Evolutionary conservation across 1,284 basidiomycete genomes (phyloP), one percentile per base, ranked within the genome.

Genomic region (Ganoderma lingzhi): DNA sequence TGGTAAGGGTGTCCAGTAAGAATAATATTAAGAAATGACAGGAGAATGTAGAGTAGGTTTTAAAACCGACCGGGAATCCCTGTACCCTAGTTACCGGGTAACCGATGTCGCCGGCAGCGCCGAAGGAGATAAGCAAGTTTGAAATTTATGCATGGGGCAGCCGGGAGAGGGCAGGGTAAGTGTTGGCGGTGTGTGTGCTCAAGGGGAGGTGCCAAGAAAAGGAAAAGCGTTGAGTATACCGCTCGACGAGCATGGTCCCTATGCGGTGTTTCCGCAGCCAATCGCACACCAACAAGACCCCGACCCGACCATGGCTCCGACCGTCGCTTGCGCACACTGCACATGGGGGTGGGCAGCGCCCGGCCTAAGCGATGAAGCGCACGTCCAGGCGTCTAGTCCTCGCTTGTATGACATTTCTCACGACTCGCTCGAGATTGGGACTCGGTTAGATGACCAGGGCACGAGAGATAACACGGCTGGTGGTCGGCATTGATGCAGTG

Each of bases 31-130:
- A 23, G 23, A 23, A 23, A 23, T 60, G 62, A 58, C 60, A 63
- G 41, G 9, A 65, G 19, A n/a, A 19, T 53, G 64, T 35, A 56
- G 28, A 45, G 61, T 44, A 48, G 35, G 63, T 23, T 32, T 15
- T 58, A 35, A 53, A 30, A 67, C 35, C 10, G 32, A 41, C 59
- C n/a, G 55, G 42, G n/a, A 10, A 10, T 66, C 58, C 44, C 45
- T 53, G 35, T 60, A 62, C 37, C 67, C 60, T 70, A 64, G 66
- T 66, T 70, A 73, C 72, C 72, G 68, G 70, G 28, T 63, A 59
- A 37, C 70, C 72, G 72, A 68, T 32, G 30, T 69, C 32, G 55
- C 72, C 72, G 72, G 64, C 62, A 63, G 63, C 30, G 62, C 69
- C 66, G 68, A 64, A 63, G 48, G 17, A n/a, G 32, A 53, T 65